Evolutionary conservation across 148 eudicot species (phyloP).

Genomic region (Arbutus unedo): DNA sequence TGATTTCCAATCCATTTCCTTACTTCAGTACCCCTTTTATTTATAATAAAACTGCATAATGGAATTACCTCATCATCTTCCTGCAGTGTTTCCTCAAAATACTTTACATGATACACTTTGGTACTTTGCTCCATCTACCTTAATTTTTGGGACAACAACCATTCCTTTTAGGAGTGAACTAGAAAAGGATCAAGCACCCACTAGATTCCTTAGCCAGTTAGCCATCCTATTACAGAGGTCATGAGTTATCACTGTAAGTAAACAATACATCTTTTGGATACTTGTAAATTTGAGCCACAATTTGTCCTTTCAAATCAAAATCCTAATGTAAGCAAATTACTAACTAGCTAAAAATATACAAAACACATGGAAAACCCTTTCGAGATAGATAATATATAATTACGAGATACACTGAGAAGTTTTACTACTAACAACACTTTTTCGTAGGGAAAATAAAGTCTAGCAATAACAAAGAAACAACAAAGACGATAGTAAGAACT

Average conservation of each 20-base stretch:
- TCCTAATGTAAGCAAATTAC: neutral
- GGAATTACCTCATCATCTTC: slow-evolving; percentile 68
- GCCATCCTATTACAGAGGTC: neutral
- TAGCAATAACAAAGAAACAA: too few species aligned
- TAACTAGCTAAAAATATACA: neutral
- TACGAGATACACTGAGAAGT: neutral
- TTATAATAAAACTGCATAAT: slow-evolving; percentile 61
- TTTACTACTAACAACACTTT: neutral
- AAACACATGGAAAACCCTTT: neutral
- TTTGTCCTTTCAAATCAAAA: neutral
- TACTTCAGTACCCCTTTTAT: slow-evolving; percentile 57
- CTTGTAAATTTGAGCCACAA: neutral
- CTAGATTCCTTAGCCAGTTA: neutral
- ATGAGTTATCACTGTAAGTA: neutral
- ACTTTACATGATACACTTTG: neutral
- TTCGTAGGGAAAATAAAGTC: neutral
- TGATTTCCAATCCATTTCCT: neutral
- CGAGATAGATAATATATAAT: neutral
- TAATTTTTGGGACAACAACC: neutral
- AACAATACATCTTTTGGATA: neutral
- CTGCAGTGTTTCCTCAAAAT: slow-evolving; percentile 27
- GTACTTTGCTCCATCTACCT: neutral
- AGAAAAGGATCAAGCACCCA: slow-evolving; percentile 1
- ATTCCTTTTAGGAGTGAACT: neutral
- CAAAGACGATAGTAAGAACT: too few species aligned